These are phyloP conservation scores for Exophiala sp. DNA, from an alignment of 2,329 filamentous ascomycete species.

Conservation along the genomic window DNA sequence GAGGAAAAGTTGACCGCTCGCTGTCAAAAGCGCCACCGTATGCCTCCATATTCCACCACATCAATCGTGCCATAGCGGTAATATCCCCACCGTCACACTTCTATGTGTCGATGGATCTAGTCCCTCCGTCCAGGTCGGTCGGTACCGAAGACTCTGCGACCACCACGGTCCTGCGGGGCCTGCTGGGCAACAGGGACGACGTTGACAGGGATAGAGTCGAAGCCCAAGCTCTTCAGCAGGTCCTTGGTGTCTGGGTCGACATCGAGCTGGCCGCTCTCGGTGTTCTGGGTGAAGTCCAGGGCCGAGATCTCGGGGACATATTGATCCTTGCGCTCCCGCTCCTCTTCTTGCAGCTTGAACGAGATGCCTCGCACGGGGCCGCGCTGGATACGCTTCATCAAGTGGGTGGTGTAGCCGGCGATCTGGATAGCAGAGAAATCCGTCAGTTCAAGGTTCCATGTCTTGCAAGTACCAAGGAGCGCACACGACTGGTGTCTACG, in stretches of 20 bases:
- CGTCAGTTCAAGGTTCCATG: conserved; percentile 3
- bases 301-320: conserved; percentile 99
- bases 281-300: conserved; percentile 94
- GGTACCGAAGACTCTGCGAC: conserved; percentile 37
- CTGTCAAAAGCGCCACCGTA: no score
- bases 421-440: conserved; percentile 52
- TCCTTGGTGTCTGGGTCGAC: conserved; percentile 98
- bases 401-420: conserved; percentile 95
- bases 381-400: conserved; percentile 99
- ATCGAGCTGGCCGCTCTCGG: conserved; percentile 87
- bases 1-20: no score
- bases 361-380: conserved; percentile 99
- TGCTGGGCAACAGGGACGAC: conserved; percentile 84
- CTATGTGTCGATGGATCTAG: conserved; percentile 2
- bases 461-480: no score
- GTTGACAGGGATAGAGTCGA: conserved; percentile 96
- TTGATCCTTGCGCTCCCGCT: conserved; percentile 99
- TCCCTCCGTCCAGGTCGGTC: conserved; percentile 24
- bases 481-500: no score
- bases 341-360: conserved; percentile 99
- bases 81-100: not conserved
- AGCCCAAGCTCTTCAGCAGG: conserved; percentile 97
- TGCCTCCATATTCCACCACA: no score
- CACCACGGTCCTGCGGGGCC: conserved; percentile 66
- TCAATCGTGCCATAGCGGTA: no score